Base-by-base conservation (phyloP, 768 basidiomycete genomes). In the Ephemerocybe angulata region DNA sequence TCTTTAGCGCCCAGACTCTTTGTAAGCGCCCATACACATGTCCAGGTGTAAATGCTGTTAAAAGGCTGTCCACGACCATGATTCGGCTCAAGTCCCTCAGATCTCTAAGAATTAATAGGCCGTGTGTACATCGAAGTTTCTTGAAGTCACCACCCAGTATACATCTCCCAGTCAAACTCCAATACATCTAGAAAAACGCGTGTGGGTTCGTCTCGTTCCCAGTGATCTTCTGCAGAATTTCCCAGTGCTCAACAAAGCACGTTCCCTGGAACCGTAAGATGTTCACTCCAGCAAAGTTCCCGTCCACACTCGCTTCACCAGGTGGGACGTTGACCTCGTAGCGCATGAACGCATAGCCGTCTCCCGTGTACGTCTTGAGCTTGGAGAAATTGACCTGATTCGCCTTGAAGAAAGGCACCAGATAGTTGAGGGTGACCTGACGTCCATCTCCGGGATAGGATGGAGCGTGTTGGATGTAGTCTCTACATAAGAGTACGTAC, bases 191-290 rank as follows among this genome's bases (percentile, higher is more conserved):
- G 47, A 55, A 55, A 31, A 48, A 55, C 17, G 54, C 54, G 10
- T n/a, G 37, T 11, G 54, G 54, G 49, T 55, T 55, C 5, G 46
- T n/a, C 37, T 55, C 54, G 5, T 48, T 47, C 33, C 54, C 54
- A 7, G 44, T 54, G 15, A 55, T 55, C 31, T 12, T 13, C 37
- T 48, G 47, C 12, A 48, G 28, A 2, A 47, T 46, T 19, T 55
- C 54, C 54, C 54, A 55, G 30, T 55, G 54, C 41, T 55, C 54
- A 11, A 55, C 44, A 4, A 55, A 19, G 37, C 54, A 55, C 5
- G 54, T 55, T 28, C 54, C 54, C 30, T 49, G 21, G 21, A 55
- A 55, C 29, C 35, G 48, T 11, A 48, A 49, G 24, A 44, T 12
- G 27, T 55, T 35, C 33, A 41, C 15, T 21, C 37, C 30, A 4